Evolutionary conservation across 176 grass and related monocot genomes (phyloP), one percentile per base, ranked within the genome.

Genomic region (Chloris gayana): DNA sequence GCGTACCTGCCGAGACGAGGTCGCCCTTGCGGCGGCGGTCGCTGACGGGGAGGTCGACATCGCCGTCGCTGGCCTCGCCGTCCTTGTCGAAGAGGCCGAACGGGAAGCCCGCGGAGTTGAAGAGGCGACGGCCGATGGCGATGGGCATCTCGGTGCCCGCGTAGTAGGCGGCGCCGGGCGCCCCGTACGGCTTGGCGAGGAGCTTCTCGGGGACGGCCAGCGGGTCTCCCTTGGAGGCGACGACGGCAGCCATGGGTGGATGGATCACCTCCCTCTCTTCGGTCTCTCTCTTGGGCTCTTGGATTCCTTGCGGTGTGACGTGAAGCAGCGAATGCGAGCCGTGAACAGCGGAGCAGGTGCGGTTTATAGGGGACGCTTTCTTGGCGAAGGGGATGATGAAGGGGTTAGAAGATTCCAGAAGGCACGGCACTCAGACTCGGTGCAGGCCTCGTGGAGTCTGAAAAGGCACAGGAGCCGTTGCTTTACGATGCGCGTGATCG

Each of bases 211-310:
- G 77, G 77, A 70, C 69, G 9, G 81, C 53, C 56, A 89, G 37
- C 27, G 70, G 30, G n/a, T 9, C 17, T 4, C 41, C 60, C 58
- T 74, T 85, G 51, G 47, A 67, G 74, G 64, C 83, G 57, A 91
- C 81, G 69, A 65, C 34, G 32, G 54, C 51, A 19, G 84, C 92
- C 89, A 95, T 95, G 49, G 62, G 45, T 42, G 34, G 46, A 62
- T 17, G 47, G 50, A 54, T 54, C 50, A 50, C 45, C n/a, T 24
- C 7, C 17, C 63, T 57, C 73, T 37, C 35, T 37, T 37, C 13
- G 4, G 53, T 14, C 14, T 19, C 64, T 21, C 15, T 21, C 64
- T 15, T 18, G 41, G 9, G 39, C 31, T 13, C 27, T 3, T 33
- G 42, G 42, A 47, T 63, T 82, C 83, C 67, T 72, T 24, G 68